Conservation (phyloP, 805 yeast species). For the Candida easanensis region DNA sequence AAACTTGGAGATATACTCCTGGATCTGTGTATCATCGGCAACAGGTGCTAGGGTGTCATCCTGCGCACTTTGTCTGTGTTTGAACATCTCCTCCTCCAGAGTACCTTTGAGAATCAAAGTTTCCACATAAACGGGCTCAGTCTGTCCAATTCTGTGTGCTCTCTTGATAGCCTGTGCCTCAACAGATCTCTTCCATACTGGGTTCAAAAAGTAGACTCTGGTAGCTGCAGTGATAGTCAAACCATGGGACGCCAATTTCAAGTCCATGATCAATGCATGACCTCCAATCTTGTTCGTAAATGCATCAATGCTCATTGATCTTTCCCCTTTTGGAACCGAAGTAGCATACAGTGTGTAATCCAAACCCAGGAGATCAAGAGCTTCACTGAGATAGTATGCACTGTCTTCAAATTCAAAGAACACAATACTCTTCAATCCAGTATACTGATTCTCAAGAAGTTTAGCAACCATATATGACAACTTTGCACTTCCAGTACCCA, state of each 20-base stretch:
- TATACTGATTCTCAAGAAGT: slow-evolving; percentile 48
- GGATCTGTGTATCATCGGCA: slow-evolving; percentile 60
- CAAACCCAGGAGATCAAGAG: slow-evolving; percentile 58
- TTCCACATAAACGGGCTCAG: slow-evolving; percentile 62
- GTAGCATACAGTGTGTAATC: slow-evolving; percentile 64
- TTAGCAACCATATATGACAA: slow-evolving; percentile 57
- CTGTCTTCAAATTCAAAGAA: slow-evolving; percentile 72
- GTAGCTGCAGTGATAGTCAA: slow-evolving; percentile 67
- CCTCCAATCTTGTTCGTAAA: slow-evolving; percentile 48
- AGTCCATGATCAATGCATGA: slow-evolving; percentile 60
- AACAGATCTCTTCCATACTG: slow-evolving; percentile 65
- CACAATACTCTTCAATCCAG: slow-evolving; percentile 52
- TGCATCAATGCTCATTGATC: slow-evolving; percentile 50
- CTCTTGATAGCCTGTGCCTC: slow-evolving; percentile 79
- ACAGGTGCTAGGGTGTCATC: slow-evolving; percentile 35
- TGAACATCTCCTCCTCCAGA: slow-evolving; percentile 66
- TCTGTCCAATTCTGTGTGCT: slow-evolving; percentile 75
- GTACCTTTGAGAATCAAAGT: slow-evolving; percentile 61
- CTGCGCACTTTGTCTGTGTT: slow-evolving; percentile 27
- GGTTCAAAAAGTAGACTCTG: slow-evolving; percentile 65
- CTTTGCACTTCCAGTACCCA: slow-evolving; percentile 67
- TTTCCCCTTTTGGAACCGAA: slow-evolving; percentile 45
- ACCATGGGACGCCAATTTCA: slow-evolving; percentile 67
- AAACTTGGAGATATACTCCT: slow-evolving; percentile 49
- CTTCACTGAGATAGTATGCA: slow-evolving; percentile 65